Evolutionary conservation across 495 filamentous ascomycete species (phyloP).

Genomic region (Annulohypoxylon moriforme): DNA sequence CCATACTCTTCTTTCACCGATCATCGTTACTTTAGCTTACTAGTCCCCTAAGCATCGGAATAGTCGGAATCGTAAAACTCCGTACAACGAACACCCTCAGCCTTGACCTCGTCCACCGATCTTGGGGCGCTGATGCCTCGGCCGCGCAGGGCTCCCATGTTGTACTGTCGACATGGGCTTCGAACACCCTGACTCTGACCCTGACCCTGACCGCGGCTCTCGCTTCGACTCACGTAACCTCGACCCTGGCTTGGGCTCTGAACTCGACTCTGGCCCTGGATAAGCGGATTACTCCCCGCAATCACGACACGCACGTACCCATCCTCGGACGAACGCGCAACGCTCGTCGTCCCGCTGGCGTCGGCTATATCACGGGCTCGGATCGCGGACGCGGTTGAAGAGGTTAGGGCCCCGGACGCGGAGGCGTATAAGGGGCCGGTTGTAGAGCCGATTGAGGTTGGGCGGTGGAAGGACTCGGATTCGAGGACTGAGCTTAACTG

Average conservation of each 20-base stretch:
- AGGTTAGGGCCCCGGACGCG: conserved; percentile 3
- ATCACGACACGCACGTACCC: conserved; percentile 22
- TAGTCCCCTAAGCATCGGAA: background rate
- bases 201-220: background rate
- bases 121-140: background rate
- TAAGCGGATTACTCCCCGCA: background rate
- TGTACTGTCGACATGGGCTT: too few relatives aligned
- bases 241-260: background rate
- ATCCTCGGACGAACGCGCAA: background rate
- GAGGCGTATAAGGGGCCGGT: background rate
- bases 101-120: background rate
- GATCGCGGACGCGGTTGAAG: background rate
- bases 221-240: background rate
- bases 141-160: background rate
- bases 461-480: background rate
- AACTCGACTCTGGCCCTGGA: background rate
- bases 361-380: background rate
- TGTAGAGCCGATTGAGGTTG: background rate
- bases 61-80: background rate
- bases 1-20: background rate
- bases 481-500: background rate
- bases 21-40: background rate
- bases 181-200: background rate
- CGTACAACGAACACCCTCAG: background rate
- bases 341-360: background rate